Base-by-base conservation (phyloP, 1,284 basidiomycete species). In the Tranzscheliella williamsii region DNA sequence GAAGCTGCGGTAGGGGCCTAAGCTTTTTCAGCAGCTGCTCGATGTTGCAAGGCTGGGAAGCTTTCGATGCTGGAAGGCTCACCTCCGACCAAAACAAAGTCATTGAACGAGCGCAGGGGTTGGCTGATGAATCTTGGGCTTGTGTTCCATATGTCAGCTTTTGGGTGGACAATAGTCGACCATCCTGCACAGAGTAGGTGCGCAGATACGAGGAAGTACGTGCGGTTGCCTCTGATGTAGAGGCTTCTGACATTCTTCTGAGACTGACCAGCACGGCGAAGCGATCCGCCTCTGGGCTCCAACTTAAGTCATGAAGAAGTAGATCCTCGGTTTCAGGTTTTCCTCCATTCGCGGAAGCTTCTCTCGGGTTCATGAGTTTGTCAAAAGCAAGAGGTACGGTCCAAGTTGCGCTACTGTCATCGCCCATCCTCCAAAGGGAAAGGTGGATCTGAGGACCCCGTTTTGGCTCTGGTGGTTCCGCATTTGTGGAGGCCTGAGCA, bases 161-260 rank as follows among this genome's bases (percentile, higher is more conserved):
- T 11, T 46, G 39, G 13, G 58, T 56, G 21, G 63, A 66, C 16
- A 66, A 43, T 22, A 62, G 37, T 4, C 35, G 38, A 5, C 63
- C 63, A 33, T 67, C 50, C 31, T 67, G 57, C 2, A 62, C 57
- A 8, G 63, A 67, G 30, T 62, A 51, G 2, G 51, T 58, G 8
- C 50, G 21, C 3, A 67, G 27, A 16, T 62, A 47, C 3, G 44
- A 47, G 4, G 29, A 24, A 1, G 34, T 37, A 15, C 63, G 50
- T 6, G 40, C 31, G n/a, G 63, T 57, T 2, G 49, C 35, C 2
- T 53, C 44, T n/a, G 50, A 22, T 21, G 35, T 9, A 8, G 32
- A 34, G 11, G 32, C 13, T 20, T 34, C 38, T 9, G 53, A 32
- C 1, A 49, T 47, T 7, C 53, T 36, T 12, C 24, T 37, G 6